Conservation (phyloP, 768 basidiomycete genomes). For the Daedaleopsis nitida region DNA sequence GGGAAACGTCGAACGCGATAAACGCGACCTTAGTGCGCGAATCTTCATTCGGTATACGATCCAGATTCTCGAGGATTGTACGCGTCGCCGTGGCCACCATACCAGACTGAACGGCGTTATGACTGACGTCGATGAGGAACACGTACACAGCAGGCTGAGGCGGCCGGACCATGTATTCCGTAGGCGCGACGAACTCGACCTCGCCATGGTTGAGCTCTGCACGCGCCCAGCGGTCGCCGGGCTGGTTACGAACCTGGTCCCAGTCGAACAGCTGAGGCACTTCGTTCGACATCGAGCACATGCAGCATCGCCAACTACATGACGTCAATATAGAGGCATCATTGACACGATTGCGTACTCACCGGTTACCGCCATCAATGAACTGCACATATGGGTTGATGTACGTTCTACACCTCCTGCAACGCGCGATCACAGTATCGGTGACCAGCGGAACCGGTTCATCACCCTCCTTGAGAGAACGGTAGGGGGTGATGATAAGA, state of each 20-base stretch:
- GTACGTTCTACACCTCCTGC: constrained; percentile 93
- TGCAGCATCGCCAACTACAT: constrained; percentile 93
- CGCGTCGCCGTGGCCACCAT: constrained; percentile 99
- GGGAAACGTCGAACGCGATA: constrained; percentile 86
- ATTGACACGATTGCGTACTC: constrained; percentile 26
- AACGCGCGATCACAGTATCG: constrained; percentile 94
- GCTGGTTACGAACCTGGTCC: constrained; percentile 92
- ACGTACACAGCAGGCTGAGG: constrained; percentile 97
- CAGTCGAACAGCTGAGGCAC: constrained; percentile 98
- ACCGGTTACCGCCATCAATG: constrained; percentile 96
- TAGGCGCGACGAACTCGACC: constrained; percentile 97
- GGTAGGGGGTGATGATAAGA: constrained; percentile 88
- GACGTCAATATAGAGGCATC: not conserved
- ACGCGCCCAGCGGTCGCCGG: constrained; percentile 92
- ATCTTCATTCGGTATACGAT: constrained; percentile 94
- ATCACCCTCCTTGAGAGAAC: constrained; percentile 81
- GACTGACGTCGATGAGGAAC: constrained; percentile 96
- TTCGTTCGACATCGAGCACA: constrained; percentile 98
- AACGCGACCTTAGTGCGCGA: constrained; percentile 90
- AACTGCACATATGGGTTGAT: constrained; percentile 98
- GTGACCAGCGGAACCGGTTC: constrained; percentile 86
- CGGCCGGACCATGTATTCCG: constrained; percentile 99
- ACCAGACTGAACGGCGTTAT: constrained; percentile 88
- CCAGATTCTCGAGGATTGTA: constrained; percentile 93
- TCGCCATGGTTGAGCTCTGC: constrained; percentile 91